A percentile compares a stretch with the other conserved stretches of the same genome.
These are phyloP conservation scores for Cordyceps javanica DNA, from an alignment of 2,329 filamentous ascomycete species.

Conservation along the genomic window DNA sequence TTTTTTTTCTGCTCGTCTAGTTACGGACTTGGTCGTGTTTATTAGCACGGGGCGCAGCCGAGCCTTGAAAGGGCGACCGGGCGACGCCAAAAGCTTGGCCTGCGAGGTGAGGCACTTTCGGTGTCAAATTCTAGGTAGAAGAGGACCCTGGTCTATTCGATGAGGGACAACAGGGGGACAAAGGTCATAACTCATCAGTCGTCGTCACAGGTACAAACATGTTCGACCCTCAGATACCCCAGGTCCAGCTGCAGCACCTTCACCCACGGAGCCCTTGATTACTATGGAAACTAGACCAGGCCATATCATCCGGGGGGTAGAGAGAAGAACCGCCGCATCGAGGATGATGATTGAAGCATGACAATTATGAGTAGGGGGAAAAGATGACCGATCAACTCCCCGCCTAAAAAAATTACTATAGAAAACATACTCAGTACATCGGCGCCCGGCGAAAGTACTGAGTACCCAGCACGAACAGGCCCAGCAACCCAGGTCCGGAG, in stretches of 20 bases:
- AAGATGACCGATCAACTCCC: neutral
- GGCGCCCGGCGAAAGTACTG: neutral
- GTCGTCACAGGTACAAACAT: neutral
- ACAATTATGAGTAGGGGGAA: neutral
- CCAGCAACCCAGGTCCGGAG: neutral
- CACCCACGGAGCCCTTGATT: neutral
- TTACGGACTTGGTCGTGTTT: neutral
- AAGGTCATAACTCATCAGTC: neutral
- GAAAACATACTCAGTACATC: neutral
- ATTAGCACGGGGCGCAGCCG: neutral
- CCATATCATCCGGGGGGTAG: neutral
- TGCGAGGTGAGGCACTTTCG: neutral
- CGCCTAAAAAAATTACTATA: neutral
- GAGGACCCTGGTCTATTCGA: neutral
- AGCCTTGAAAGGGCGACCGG: neutral
- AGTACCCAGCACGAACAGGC: neutral
- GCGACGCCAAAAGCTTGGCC: neutral
- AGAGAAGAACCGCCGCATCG: neutral
- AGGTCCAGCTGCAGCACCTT: neutral
- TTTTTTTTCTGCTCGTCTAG: neutral
- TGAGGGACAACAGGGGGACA: neutral
- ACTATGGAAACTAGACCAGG: neutral
- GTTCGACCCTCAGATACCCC: neutral
- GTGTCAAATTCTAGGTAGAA: neutral
- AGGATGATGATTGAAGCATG: no score